phyloP scores from a whole-genome alignment of 1,284 basidiomycete species.

The Flammula alnicola region DNA sequence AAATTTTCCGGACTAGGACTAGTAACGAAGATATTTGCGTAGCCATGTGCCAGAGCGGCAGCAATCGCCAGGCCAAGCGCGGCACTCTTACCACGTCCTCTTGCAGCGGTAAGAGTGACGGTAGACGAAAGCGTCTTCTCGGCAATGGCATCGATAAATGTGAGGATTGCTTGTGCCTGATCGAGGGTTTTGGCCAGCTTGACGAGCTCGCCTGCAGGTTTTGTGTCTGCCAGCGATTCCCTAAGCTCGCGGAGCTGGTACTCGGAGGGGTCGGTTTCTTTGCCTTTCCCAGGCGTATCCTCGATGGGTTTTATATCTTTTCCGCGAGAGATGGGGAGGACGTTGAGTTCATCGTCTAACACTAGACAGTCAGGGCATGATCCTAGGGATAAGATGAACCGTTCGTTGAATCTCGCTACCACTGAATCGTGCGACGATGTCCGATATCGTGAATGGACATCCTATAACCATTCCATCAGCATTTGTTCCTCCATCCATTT shows the following conservation, averaged over 20 bases:
- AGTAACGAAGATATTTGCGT: slow-evolving; percentile 98
- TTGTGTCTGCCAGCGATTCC: slow-evolving; percentile 81
- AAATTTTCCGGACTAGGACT: slow-evolving; percentile 98
- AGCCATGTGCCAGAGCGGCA: slow-evolving; percentile 92
- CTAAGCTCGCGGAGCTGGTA: slow-evolving; percentile 84
- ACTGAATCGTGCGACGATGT: slow-evolving; percentile 92
- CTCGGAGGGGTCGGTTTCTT: slow-evolving; percentile 48
- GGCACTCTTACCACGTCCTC: slow-evolving; percentile 97
- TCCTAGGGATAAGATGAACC: slow-evolving; percentile 94
- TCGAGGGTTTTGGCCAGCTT: slow-evolving; percentile 94
- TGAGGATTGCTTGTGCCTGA: slow-evolving; percentile 90
- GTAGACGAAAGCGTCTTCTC: slow-evolving; percentile 95
- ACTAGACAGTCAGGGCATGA: slow-evolving; percentile 92
- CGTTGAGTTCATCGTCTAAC: slow-evolving; percentile 97
- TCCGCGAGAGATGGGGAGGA: slow-evolving; percentile 94
- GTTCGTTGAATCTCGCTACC: slow-evolving; percentile 96
- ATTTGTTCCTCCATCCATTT: neutral
- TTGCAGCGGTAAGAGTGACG: slow-evolving; percentile 91
- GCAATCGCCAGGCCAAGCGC: slow-evolving; percentile 94
- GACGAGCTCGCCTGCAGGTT: slow-evolving; percentile 89
- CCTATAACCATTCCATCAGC: slow-evolving; percentile 49
- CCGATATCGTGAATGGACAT: slow-evolving; percentile 92
- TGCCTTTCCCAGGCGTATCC: slow-evolving; percentile 48
- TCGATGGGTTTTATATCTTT: slow-evolving; percentile 85
- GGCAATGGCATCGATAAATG: slow-evolving; percentile 91